These are phyloP conservation scores for Phylloporus arenicola DNA, from an alignment of 768 basidiomycete genomes.

Conservation along the genomic window DNA sequence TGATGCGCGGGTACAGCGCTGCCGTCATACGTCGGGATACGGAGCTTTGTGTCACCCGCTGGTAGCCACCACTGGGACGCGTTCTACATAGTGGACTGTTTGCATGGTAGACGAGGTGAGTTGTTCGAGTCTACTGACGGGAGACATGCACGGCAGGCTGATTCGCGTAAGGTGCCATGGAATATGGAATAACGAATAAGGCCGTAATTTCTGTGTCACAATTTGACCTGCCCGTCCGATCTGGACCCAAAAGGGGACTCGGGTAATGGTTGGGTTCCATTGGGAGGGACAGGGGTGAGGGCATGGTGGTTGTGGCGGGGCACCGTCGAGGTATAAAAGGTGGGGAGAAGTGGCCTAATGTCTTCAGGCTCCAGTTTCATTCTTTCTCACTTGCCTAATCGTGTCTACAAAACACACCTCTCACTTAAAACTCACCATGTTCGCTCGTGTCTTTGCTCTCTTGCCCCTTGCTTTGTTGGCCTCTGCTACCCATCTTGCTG, in stretches of 20 bases:
- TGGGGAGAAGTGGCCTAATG: background rate
- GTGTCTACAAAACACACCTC: background rate
- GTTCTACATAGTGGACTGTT: too few species aligned
- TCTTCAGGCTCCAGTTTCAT: background rate
- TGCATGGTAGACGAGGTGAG: too few species aligned
- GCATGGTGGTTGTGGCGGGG: background rate
- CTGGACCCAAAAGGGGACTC: background rate
- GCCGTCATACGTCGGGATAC: too few species aligned
- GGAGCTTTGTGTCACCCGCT: too few species aligned
- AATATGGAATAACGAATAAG: too few species aligned
- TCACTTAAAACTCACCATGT: slow-evolving; percentile 1
- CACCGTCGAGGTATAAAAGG: background rate
- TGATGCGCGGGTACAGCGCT: too few species aligned
- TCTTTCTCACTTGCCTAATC: background rate
- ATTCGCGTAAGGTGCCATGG: background rate
- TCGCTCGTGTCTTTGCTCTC: slow-evolving; percentile 16
- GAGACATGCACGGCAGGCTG: background rate
- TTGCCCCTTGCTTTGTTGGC: slow-evolving; percentile 12
- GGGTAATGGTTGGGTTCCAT: background rate
- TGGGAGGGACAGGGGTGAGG: too few species aligned
- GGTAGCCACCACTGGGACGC: too few species aligned
- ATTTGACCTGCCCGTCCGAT: background rate
- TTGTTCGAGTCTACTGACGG: background rate
- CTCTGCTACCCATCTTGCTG: slow-evolving; percentile 8
- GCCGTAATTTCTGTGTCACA: background rate